Percentiles rank a stretch among this genome's conserved stretches.
Evolutionary conservation across 2,329 filamentous ascomycete genomes (phyloP).

Genomic region (Metarhizium anisopliae): DNA sequence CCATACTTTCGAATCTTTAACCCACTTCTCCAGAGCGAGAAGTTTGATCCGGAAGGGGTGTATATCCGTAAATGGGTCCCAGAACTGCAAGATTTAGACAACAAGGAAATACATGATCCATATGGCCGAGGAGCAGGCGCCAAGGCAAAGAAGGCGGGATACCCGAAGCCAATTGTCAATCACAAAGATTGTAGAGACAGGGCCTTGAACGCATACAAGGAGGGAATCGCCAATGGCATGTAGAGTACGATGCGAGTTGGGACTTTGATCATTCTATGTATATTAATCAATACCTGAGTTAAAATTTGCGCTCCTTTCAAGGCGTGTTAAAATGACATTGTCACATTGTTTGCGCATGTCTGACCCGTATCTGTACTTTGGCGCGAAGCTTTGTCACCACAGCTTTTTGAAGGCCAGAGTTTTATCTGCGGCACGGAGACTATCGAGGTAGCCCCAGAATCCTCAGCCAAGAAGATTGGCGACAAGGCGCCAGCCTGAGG

Average conservation of each 20-base stretch:
- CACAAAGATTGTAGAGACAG: conserved; percentile 61
- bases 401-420: conserved; percentile 50
- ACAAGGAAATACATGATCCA: conserved; percentile 71
- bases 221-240: conserved; percentile 23
- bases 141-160: conserved; percentile 56
- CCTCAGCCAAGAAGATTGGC: conserved; percentile 31
- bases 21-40: conserved; percentile 74
- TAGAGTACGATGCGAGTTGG: conserved; percentile 3
- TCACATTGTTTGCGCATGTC: conserved; percentile 28
- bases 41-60: conserved; percentile 68
- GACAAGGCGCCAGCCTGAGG: conserved; percentile 32
- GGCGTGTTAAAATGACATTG: not conserved
- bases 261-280: not conserved
- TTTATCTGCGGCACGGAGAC: conserved; percentile 51
- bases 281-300: not conserved
- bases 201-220: conserved; percentile 63
- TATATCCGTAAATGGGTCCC: conserved; percentile 80
- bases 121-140: conserved; percentile 55
- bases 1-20: conserved; percentile 92
- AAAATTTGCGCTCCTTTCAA: not conserved
- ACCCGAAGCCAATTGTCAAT: conserved; percentile 66
- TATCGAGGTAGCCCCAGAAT: conserved; percentile 49
- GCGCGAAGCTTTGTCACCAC: conserved; percentile 44
- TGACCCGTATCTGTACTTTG: conserved; percentile 60
- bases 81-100: conserved; percentile 56